Percentiles rank a stretch among this genome's conserved stretches.
These are phyloP conservation scores for Diaporthe helianthi DNA, from an alignment of 2,329 filamentous ascomycete species.

Conservation along the genomic window DNA sequence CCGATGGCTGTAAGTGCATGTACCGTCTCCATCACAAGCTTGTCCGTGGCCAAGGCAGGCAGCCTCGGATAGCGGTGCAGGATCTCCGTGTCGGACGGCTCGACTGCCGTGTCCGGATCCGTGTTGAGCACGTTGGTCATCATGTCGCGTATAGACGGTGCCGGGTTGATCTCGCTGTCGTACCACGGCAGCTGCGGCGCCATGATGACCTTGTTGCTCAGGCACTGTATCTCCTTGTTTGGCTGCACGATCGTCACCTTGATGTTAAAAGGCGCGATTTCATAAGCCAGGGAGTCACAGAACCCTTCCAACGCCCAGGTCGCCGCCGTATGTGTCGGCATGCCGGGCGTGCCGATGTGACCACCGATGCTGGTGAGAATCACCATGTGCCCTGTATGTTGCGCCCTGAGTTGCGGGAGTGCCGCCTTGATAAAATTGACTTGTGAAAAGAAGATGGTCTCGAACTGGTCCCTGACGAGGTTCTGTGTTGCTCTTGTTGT, in stretches of 20 bases:
- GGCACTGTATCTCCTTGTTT: constrained; percentile 86
- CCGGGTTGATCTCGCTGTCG: constrained; percentile 72
- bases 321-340: constrained; percentile 89
- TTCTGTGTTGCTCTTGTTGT: constrained; percentile 75
- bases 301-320: constrained; percentile 97
- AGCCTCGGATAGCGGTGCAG: constrained; percentile 78
- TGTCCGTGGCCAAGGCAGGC: constrained; percentile 70
- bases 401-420: constrained; percentile 78
- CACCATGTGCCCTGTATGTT: constrained; percentile 88
- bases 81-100: constrained; percentile 51
- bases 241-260: constrained; percentile 96
- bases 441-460: constrained; percentile 92
- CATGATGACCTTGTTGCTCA: constrained; percentile 87
- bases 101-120: constrained; percentile 67
- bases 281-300: constrained; percentile 93
- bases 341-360: constrained; percentile 89
- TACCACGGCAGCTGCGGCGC: constrained; percentile 76
- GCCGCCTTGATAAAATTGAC: constrained; percentile 94
- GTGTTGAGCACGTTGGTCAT: constrained; percentile 80
- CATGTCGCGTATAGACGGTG: constrained; percentile 84
- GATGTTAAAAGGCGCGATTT: constrained; percentile 96
- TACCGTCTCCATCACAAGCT: constrained; percentile 85
- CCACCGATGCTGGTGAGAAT: constrained; percentile 89
- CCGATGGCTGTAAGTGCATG: constrained; percentile 91
- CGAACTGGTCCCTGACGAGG: constrained; percentile 89